Evolutionary conservation across 257 asterid genomes (phyloP), one percentile per base, ranked within the genome.

Genomic region (Solanum sejunctum): DNA sequence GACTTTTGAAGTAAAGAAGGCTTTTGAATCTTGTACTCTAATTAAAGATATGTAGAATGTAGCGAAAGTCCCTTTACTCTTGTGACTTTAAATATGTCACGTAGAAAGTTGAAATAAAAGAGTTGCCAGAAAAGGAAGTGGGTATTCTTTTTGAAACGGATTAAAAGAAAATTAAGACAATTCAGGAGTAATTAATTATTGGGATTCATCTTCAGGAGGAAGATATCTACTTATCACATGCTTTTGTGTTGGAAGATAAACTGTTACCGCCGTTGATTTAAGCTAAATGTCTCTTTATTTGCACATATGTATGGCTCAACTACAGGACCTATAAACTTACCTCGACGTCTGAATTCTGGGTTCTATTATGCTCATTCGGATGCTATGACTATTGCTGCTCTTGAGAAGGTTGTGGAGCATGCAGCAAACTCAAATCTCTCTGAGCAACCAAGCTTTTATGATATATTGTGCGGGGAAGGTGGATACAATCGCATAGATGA

Each of bases 321-420:
- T 87, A 72, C 95, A 96, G 99, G 94, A 85, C 94, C 98, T 57
- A 96, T 95, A 86, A 96, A 96, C 91, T 87, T 93, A 85, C 99
- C 99, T 80, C 90, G 99, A 23, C 98, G 98, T 84, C 95, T 95
- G 60, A 96, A 96, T 89, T 96, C 99, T 32, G 99, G 99, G 52
- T 96, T 96, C 94, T 96, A 93, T 84, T 93, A 90, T 64, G 93
- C 93, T 81, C 92, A 89, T 88, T 93, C 98, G 21, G 98, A 96
- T 87, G 86, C 69, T 57, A 71, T 15, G 71, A 95, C 98, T 69
- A 89, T 93, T 64, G 87, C 91, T 45, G 98, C 94, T 16, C 20
- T 95, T 85, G 92, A 93, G 86, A 96, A 94, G 91, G 96, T 95
- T 67, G 98, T 96, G 91, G 88, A 84, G 86, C 97, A 93, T 84